Evolutionary conservation across 768 basidiomycete genomes (phyloP).

Genomic region (Trametes coccinea): DNA sequence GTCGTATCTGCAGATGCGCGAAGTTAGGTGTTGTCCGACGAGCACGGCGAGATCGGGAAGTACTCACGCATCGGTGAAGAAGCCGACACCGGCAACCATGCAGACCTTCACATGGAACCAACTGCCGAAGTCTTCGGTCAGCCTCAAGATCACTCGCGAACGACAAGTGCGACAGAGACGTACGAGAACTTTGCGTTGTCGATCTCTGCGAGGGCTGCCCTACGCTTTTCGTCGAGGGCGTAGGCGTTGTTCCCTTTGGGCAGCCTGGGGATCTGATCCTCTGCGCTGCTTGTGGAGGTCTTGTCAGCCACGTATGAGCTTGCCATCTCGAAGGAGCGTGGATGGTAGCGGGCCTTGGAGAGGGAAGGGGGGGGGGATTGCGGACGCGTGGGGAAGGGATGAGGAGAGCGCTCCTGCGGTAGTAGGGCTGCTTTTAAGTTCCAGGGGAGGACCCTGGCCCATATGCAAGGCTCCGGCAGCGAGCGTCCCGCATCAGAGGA

Average conservation of each 20-base stretch:
- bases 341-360: conserved; percentile 6
- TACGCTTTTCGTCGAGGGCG: conserved; percentile 67
- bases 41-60: background rate
- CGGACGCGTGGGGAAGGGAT: conserved; percentile 14
- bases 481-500: conserved; percentile 11
- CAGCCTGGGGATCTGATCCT: conserved; percentile 14
- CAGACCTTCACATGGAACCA: conserved; percentile 82
- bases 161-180: conserved; percentile 25
- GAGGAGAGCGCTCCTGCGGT: conserved; percentile 3
- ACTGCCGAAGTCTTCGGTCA: conserved; percentile 34
- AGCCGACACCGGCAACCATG: conserved; percentile 70
- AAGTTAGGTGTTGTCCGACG: background rate
- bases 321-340: conserved; percentile 23
- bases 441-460: background rate
- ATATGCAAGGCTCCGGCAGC: background rate
- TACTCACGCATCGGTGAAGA: conserved; percentile 66
- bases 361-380: background rate
- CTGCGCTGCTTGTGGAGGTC: conserved; percentile 20
- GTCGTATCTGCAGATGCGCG: conserved; percentile 53
- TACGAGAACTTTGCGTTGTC: conserved; percentile 87
- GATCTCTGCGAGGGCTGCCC: conserved; percentile 80
- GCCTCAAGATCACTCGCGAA: background rate
- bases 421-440: conserved; percentile 14
- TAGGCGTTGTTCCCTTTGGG: conserved; percentile 29
- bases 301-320: conserved; percentile 21